These are phyloP conservation scores for Ensete ventricosum DNA, from an alignment of 176 grass and related monocot species.

Conservation along the genomic window DNA sequence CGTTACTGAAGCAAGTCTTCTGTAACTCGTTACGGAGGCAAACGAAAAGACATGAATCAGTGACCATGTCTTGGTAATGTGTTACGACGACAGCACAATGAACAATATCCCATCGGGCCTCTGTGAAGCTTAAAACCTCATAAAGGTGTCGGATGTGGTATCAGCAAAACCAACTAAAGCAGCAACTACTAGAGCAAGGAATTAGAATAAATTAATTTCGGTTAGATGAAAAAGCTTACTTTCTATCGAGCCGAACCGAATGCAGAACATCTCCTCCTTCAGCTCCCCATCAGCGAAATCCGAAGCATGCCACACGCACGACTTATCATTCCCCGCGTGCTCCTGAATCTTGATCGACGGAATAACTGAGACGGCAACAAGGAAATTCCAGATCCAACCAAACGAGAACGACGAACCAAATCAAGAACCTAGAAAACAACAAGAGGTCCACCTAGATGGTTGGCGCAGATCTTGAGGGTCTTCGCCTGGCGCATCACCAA, in stretches of 20 bases:
- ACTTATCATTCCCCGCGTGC: conserved; percentile 5
- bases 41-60: no score
- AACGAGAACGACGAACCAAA: not conserved
- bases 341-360: conserved; percentile 4
- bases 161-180: no score
- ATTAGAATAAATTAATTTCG: no score
- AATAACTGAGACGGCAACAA: not conserved
- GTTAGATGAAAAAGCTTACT: not conserved
- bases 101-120: no score
- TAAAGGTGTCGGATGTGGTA: no score
- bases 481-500: conserved; percentile 7
- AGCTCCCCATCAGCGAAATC: conserved; percentile 8
- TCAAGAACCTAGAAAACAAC: not conserved
- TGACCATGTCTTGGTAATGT: no score
- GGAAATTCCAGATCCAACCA: not conserved
- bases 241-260: conserved; percentile 4
- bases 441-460: not conserved
- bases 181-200: no score
- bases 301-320: conserved; percentile 1
- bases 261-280: conserved; percentile 8
- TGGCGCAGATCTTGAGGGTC: conserved; percentile 10
- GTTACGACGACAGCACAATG: no score
- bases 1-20: no score
- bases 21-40: no score
- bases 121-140: no score